Evolutionary conservation across 257 asterid species (phyloP), one percentile per base, ranked within the genome.

Genomic region (Echium plantagineum): DNA sequence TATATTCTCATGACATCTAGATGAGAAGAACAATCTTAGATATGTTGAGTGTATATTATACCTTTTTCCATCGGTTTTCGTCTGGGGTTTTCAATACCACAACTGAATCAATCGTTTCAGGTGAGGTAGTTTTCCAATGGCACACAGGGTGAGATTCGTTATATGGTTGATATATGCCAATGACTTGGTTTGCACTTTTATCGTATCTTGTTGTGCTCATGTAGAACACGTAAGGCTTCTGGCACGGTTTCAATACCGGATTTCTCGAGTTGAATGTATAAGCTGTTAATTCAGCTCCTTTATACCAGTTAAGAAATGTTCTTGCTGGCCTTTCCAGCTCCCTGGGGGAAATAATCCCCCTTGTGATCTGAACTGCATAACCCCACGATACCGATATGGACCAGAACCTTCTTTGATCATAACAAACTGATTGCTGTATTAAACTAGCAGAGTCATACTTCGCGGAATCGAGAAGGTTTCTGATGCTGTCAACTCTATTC

Each of bases 181-280:
- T 72, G 15, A 89, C 74, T 31, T 83, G 90, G 30, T 58, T 77
- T 72, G 85, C 69, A 57, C 60, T 69, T 19, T 63, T 71, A 31
- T 89, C 94, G 57, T 78, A 85, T 51, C 55, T 83, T 0, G 84
- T 74, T 2, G 87, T 57, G 71, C 71, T 72, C 75, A 89, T 64
- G 83, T 85, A 85, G 65, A 73, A 85, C 53, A 81, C 52, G 71
- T 75, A 81, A 16, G 94, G 96, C 72, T 89, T 85, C 74, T 85
- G 94, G 65, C 96, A 89, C 0, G 96, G 96, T 65, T 89, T 90
- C 67, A 79, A 80, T 1, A 88, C 77, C 52, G 86, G 89, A 3
- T 94, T 90, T 72, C 96, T 81, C 7, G 95, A 83, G 80, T 89
- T 85, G 94, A 89, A 89, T 15, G 95, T 86, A 55, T 85, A 85